Conservation (phyloP, 192 early-diverging fungal genomes). For the Entomortierella chlamydospora region DNA sequence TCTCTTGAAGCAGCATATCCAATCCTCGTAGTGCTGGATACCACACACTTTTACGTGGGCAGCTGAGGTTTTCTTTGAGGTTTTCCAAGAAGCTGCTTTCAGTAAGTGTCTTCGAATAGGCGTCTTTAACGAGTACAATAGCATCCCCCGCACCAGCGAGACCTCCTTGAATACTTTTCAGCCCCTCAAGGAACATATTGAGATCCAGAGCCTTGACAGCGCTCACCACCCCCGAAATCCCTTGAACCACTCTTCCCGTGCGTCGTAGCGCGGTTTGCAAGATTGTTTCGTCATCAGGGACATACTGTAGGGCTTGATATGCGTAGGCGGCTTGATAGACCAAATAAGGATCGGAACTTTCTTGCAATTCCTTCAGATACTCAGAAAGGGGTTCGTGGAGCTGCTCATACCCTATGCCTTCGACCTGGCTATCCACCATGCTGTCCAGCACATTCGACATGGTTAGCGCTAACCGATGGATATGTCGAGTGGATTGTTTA, state of each 20-base stretch:
- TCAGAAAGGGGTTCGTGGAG: constrained; percentile 1
- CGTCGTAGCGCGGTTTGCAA: neutral
- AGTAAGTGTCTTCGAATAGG: neutral
- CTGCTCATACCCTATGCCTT: neutral
- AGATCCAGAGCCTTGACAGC: constrained; percentile 6
- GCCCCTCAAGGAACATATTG: neutral
- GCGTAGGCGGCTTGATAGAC: constrained; percentile 5
- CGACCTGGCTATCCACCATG: constrained; percentile 1
- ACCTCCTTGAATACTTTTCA: constrained; percentile 1
- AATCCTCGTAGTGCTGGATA: constrained; percentile 4
- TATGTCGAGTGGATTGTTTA: neutral
- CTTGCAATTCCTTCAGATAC: neutral
- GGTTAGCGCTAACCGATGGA: neutral
- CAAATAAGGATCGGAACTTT: neutral
- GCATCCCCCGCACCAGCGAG: neutral
- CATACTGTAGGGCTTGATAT: constrained; percentile 4
- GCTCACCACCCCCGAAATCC: constrained; percentile 2
- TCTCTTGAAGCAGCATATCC: neutral
- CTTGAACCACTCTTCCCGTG: neutral
- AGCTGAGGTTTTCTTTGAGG: constrained; percentile 3
- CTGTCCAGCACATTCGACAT: constrained; percentile 6
- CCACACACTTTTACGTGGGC: neutral
- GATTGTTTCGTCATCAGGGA: constrained; percentile 2
- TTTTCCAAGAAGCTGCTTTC: neutral
- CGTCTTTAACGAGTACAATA: neutral